Conservation (phyloP, 805 yeast genomes). For the Candida tammaniensis region DNA sequence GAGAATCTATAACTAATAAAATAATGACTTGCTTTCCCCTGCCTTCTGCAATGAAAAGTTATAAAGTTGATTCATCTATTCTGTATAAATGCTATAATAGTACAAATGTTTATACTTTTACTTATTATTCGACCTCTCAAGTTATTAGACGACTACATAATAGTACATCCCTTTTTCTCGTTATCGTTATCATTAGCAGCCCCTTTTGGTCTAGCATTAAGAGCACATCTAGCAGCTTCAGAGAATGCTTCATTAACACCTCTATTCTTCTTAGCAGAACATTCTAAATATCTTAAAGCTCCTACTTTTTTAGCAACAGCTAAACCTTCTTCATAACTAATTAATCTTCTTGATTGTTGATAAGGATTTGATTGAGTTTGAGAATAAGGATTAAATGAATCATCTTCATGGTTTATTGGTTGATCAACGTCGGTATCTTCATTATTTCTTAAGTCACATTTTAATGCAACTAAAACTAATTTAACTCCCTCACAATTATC, state of each 20-base stretch:
- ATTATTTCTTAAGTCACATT: slow-evolving; percentile 83
- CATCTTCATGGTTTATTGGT: slow-evolving; percentile 27
- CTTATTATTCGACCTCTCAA: neutral
- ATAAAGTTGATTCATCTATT: too few relatives aligned
- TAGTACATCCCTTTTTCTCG: slow-evolving; percentile 37
- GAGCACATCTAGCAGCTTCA: slow-evolving; percentile 96
- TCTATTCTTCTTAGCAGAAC: slow-evolving; percentile 93
- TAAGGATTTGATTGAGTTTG: slow-evolving; percentile 29
- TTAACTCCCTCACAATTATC: slow-evolving; percentile 97
- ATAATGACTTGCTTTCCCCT: neutral
- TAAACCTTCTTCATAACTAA: slow-evolving; percentile 90
- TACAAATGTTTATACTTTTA: slow-evolving; percentile 1
- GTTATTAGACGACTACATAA: slow-evolving; percentile 24
- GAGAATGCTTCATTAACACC: slow-evolving; percentile 99
- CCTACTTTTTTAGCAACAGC: slow-evolving; percentile 91
- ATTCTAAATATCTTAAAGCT: slow-evolving; percentile 90
- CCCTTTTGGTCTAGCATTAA: slow-evolving; percentile 84
- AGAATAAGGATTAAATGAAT: slow-evolving; percentile 27
- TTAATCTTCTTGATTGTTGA: slow-evolving; percentile 48
- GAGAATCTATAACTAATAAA: too few relatives aligned
- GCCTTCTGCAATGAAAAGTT: too few relatives aligned
- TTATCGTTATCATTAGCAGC: slow-evolving; percentile 40
- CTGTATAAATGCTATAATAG: slow-evolving; percentile 3
- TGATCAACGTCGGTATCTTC: slow-evolving; percentile 46
- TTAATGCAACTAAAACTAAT: slow-evolving; percentile 87